Evolutionary conservation across 345 rosid genomes (phyloP).

Genomic region (Erodium maritimum): DNA sequence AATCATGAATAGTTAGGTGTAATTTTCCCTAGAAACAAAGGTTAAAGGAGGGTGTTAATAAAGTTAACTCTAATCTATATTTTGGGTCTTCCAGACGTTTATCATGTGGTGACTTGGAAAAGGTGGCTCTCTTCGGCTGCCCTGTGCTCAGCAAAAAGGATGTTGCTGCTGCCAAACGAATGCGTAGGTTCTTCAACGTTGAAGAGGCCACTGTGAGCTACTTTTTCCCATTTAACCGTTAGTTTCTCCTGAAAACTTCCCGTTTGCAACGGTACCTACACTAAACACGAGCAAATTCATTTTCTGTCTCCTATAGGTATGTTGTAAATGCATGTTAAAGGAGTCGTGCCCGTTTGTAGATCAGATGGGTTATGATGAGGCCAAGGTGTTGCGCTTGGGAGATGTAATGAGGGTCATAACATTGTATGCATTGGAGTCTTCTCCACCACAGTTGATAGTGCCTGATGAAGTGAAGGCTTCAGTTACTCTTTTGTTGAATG

Average conservation of each 20-base stretch:
- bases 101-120: slow-evolving; percentile 61
- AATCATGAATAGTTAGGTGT: no score
- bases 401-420: slow-evolving; percentile 49
- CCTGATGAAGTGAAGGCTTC: slow-evolving; percentile 50
- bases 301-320: slow-evolving; percentile 39
- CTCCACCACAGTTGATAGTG: slow-evolving; percentile 32
- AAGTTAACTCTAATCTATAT: slow-evolving; percentile 2
- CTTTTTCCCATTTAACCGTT: background rate
- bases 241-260: background rate
- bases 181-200: slow-evolving; percentile 53
- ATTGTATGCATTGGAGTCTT: slow-evolving; percentile 41
- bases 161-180: slow-evolving; percentile 54
- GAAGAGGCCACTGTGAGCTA: slow-evolving; percentile 58
- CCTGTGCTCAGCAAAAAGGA: slow-evolving; percentile 37
- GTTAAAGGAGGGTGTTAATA: no score
- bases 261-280: background rate
- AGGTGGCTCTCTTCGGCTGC: slow-evolving; percentile 58
- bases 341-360: slow-evolving; percentile 52
- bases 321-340: slow-evolving; percentile 43
- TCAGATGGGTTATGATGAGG: slow-evolving; percentile 33
- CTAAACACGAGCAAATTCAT: background rate
- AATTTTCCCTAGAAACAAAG: no score
- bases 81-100: slow-evolving; percentile 51
- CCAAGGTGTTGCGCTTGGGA: slow-evolving; percentile 33
- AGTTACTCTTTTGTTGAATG: slow-evolving; percentile 32